Evolutionary conservation across 306 rosid species (phyloP), one percentile per base, ranked within the genome.

Genomic region (Cercis canadensis): DNA sequence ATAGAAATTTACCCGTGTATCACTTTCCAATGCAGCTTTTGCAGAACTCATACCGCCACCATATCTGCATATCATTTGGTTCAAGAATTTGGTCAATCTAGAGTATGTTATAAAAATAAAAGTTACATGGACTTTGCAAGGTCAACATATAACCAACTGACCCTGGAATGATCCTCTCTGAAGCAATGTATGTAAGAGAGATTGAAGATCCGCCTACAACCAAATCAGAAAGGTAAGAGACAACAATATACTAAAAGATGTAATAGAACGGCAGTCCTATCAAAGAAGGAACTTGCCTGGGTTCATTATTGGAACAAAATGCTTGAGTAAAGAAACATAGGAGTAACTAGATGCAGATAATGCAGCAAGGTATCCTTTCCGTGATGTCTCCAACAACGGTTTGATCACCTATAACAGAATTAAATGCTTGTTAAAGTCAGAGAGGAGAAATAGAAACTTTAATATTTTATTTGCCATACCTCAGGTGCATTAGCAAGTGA

Each of bases 31-130:
- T 36, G 96, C 96, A 72, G 99, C 97, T 81, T 94, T 94, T 45
- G 99, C 99, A 80, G 99, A 90, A 82, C 99, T 94, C 99, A 94
- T 94, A 50, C 99, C 99, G 18, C 99, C 97, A 75, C 99, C 99
- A 62, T 94, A 94, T 72, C 99, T 94, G 81, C 36, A 65, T 36
- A 65, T 57, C 9, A 65, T 59, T 18, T 59, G 61, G 71, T 55
- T 43, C 29, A 24, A 49, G 56, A 31, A 62, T 64, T n/a, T 45
- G 60, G 14, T 55, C 55, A 70, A 18, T 61, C 2, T 46, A 51
- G 29, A 24, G 29, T 3, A 24, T 32, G 52, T 55, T 63, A 65
- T 19, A 55, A 68, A 24, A 24, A 24, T 24, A 24, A 24, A 3
- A 24, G 29, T n/a, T n/a, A 24, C 3, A 24, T 24, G 29, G 29